Evolutionary conservation across 2,329 filamentous ascomycete species (phyloP).

Genomic region (Penicillium paneum): DNA sequence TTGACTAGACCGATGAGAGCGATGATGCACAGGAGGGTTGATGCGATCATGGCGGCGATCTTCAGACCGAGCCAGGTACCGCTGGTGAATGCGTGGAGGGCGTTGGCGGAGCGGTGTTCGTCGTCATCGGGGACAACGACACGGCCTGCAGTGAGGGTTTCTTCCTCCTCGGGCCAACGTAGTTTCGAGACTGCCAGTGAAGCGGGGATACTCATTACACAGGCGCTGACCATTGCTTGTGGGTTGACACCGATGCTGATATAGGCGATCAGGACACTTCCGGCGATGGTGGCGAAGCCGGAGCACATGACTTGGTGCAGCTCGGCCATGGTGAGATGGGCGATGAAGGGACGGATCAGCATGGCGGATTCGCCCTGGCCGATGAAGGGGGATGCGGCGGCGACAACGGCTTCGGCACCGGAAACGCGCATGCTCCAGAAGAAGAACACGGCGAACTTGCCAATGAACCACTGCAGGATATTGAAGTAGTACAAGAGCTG

Average conservation of each 20-base stretch:
- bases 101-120: slow-evolving; percentile 68
- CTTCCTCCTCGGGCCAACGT: slow-evolving; percentile 82
- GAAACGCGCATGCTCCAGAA: slow-evolving; percentile 86
- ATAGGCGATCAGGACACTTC: slow-evolving; percentile 81
- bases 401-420: slow-evolving; percentile 89
- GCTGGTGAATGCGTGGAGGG: slow-evolving; percentile 79
- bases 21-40: slow-evolving; percentile 79
- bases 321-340: slow-evolving; percentile 81
- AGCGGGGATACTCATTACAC: slow-evolving; percentile 93
- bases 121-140: slow-evolving; percentile 78
- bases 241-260: slow-evolving; percentile 78
- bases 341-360: slow-evolving; percentile 82
- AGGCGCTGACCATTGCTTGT: slow-evolving; percentile 82
- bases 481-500: slow-evolving; percentile 80
- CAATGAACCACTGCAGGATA: slow-evolving; percentile 82
- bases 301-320: slow-evolving; percentile 91
- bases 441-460: slow-evolving; percentile 85
- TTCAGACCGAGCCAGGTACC: slow-evolving; percentile 83
- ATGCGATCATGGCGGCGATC: slow-evolving; percentile 78
- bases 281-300: slow-evolving; percentile 88
- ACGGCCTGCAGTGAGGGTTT: slow-evolving; percentile 76
- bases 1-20: slow-evolving; percentile 71
- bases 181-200: slow-evolving; percentile 87
- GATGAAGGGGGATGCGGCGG: slow-evolving; percentile 88
- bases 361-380: slow-evolving; percentile 92